Conservation (phyloP, 129 eudicot species). For the Rutidosis leptorrhynchoides region DNA sequence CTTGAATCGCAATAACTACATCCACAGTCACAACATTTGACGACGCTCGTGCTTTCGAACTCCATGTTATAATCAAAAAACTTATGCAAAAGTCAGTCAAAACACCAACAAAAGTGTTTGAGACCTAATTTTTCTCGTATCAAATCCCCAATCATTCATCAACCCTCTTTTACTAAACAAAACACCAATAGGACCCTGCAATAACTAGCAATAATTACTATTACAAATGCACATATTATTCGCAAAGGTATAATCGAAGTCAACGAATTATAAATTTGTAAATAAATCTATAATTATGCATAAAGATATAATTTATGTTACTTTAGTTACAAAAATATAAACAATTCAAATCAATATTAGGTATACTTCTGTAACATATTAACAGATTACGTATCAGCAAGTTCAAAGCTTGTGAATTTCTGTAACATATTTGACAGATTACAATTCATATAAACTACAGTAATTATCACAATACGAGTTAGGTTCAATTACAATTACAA, state of each 20-base stretch:
- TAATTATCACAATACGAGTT: too few relatives aligned
- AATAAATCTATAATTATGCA: too few relatives aligned
- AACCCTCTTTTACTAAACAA: slow-evolving; percentile 29
- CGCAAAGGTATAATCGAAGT: neutral
- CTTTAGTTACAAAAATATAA: too few relatives aligned
- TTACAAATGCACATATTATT: neutral
- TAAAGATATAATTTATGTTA: too few relatives aligned
- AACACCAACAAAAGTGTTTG: slow-evolving; percentile 7
- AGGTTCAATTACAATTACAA: slow-evolving; percentile 3
- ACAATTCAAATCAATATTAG: too few relatives aligned
- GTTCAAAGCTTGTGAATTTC: neutral
- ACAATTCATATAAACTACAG: neutral
- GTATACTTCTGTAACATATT: neutral
- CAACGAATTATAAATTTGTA: too few relatives aligned
- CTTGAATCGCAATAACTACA: slow-evolving; percentile 43
- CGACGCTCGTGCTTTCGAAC: slow-evolving; percentile 39
- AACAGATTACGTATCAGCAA: neutral
- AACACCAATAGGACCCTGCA: slow-evolving; percentile 36
- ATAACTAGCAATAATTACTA: slow-evolving; percentile 3
- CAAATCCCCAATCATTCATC: slow-evolving; percentile 30
- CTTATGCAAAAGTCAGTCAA: slow-evolving; percentile 5
- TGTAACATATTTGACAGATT: neutral
- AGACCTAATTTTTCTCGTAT: slow-evolving; percentile 16
- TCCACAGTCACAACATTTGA: slow-evolving; percentile 63
- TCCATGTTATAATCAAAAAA: slow-evolving; percentile 43